phyloP scores from a whole-genome alignment of 75 land plant species.

The Ceratopteris richardii region DNA sequence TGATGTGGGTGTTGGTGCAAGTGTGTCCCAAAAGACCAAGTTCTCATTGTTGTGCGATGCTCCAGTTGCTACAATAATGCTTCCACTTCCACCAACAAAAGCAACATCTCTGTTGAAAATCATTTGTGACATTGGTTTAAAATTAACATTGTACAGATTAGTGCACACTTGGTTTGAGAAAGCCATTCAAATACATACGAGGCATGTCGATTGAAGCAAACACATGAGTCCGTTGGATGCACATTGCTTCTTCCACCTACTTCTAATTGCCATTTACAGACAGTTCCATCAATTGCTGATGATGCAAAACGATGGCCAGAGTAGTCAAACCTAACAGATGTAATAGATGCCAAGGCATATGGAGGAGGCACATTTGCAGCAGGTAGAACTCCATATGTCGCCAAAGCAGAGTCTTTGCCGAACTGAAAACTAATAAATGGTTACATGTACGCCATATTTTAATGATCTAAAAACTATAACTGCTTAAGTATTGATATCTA shows the following conservation, averaged over 20 bases:
- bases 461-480: no score
- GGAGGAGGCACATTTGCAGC: conserved; percentile 97
- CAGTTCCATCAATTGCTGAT: conserved; percentile 82
- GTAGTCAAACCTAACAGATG: conserved; percentile 70
- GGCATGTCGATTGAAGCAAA: conserved; percentile 66
- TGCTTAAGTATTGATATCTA: no score
- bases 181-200: conserved; percentile 45
- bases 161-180: no score
- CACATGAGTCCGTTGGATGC: conserved; percentile 72
- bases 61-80: conserved; percentile 81
- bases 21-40: conserved; percentile 85
- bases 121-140: background rate
- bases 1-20: conserved; percentile 72
- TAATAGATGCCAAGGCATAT: conserved; percentile 79
- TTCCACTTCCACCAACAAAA: conserved; percentile 73
- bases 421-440: conserved; percentile 37
- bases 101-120: conserved; percentile 66
- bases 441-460: no score
- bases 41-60: conserved; percentile 53
- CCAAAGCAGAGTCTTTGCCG: conserved; percentile 73
- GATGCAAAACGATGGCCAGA: conserved; percentile 88
- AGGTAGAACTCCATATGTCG: conserved; percentile 95
- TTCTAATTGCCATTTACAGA: conserved; percentile 94
- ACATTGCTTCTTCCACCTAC: conserved; percentile 90
- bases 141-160: background rate